Conservation (phyloP, 1,139 yeast genomes). For the Groenewaldozyma auringiensis region DNA sequence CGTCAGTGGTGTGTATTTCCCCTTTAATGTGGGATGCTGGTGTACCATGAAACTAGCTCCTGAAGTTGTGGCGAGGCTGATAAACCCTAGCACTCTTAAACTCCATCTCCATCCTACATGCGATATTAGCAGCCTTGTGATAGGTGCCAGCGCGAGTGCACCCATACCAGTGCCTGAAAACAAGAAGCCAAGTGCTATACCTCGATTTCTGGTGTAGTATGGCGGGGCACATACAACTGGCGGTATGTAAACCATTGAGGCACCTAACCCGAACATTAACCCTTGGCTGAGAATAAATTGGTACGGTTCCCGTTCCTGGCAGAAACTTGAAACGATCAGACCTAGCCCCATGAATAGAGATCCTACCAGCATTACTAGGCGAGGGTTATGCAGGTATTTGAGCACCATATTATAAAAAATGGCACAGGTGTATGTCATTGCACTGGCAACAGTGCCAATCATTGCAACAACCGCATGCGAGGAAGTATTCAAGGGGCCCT, state of each 20-base stretch:
- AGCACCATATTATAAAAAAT: conserved; percentile 6
- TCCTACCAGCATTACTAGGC: conserved; percentile 14
- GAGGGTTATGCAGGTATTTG: conserved; percentile 6
- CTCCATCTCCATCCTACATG: conserved; percentile 38
- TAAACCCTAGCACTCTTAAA: conserved; percentile 33
- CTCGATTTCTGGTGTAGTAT: conserved; percentile 34
- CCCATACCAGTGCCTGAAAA: conserved; percentile 42
- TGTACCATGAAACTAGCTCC: conserved; percentile 15
- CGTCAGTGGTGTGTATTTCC: conserved; percentile 12
- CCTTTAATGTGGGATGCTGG: conserved; percentile 19
- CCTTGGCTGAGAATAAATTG: conserved; percentile 37
- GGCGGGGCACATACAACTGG: conserved; percentile 40
- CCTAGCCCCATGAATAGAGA: conserved; percentile 14
- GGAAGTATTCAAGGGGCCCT: conserved; percentile 16
- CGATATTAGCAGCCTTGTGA: conserved; percentile 30
- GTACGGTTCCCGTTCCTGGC: conserved; percentile 12
- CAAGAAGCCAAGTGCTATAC: conserved; percentile 38
- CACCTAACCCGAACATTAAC: conserved; percentile 35
- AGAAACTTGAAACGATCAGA: conserved; percentile 16
- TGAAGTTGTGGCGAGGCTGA: conserved; percentile 18
- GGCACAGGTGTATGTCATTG: conserved; percentile 15
- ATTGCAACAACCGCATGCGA: conserved; percentile 15
- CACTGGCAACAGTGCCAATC: conserved; percentile 19
- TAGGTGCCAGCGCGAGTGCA: conserved; percentile 35
- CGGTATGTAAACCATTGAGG: conserved; percentile 35